Evolutionary conservation across 192 early-diverging fungal genomes (phyloP), one percentile per base, ranked within the genome.

Genomic region (Entophlyctis helioformis): DNA sequence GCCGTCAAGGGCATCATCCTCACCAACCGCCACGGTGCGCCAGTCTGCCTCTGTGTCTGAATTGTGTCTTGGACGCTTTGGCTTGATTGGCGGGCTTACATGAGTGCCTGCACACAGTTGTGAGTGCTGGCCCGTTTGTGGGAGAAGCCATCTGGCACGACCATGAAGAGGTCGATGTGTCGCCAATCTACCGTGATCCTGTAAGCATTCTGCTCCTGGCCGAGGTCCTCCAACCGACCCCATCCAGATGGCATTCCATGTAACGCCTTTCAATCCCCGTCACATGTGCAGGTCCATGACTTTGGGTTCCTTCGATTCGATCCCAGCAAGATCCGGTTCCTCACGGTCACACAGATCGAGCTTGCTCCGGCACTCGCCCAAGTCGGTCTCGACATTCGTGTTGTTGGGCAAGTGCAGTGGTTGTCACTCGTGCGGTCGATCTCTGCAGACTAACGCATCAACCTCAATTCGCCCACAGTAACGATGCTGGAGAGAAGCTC

Each of bases 401-500:
- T 89, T 20, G 72, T 81, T 28, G 80, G 60, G 50, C 43, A 36
- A 7, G 31, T 48, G 39, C 27, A 19, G 11, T 27, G 21, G 13
- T 18, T 12, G 11, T 18, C 49, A 39, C 31, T 1, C 13, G n/a
- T 57, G 12, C 18, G 19, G 32, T 13, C 16, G 8, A 32, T 23
- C 2, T 25, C 36, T n/a, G n/a, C n/a, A n/a, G n/a, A n/a, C n/a
- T n/a, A n/a, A n/a, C 18, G 44, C 18, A 7, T 26, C 15, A 21
- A 10, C 38, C 33, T 50, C 23, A 22, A 25, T 25, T 27, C n/a
- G n/a, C n/a, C n/a, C n/a, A 24, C 18, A 46, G 76, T 53, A 87
- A 87, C 61, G 85, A 87, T 53, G 85, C 85, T 25, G 83, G 83
- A 42, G 83, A 88, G 59, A 85, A 88, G 53, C 66, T 88, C 18